These are phyloP conservation scores for Syzygium jambos DNA, from an alignment of 345 rosid genomes.

Conservation along the genomic window DNA sequence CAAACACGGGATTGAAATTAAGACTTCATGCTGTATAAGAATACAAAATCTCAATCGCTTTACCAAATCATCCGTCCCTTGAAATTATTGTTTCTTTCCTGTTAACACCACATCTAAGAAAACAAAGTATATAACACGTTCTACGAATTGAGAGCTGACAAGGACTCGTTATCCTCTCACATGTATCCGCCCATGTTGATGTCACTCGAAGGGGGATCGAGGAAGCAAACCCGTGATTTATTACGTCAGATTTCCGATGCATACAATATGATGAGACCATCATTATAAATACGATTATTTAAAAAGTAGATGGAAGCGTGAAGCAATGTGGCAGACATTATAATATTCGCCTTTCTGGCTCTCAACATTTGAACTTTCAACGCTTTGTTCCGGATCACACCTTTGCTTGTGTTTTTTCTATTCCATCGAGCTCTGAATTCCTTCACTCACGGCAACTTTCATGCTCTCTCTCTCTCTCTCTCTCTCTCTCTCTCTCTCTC, in stretches of 20 bases:
- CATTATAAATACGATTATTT: background rate
- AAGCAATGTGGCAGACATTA: slow-evolving; percentile 2
- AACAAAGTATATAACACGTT: background rate
- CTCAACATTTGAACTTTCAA: background rate
- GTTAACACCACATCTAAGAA: background rate
- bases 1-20: background rate
- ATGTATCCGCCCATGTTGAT: background rate
- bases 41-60: background rate
- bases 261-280: background rate
- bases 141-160: background rate
- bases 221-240: background rate
- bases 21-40: background rate
- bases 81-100: background rate
- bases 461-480: background rate
- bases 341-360: background rate
- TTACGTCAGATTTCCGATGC: background rate
- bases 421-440: slow-evolving; percentile 1
- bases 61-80: background rate
- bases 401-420: background rate
- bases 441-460: slow-evolving; percentile 3
- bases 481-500: too few relatives aligned
- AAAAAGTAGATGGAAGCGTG: slow-evolving; percentile 2
- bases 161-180: background rate
- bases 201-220: background rate
- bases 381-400: background rate